phyloP scores from a whole-genome alignment of 2,329 filamentous ascomycete genomes.

The Aureobasidium sp. region DNA sequence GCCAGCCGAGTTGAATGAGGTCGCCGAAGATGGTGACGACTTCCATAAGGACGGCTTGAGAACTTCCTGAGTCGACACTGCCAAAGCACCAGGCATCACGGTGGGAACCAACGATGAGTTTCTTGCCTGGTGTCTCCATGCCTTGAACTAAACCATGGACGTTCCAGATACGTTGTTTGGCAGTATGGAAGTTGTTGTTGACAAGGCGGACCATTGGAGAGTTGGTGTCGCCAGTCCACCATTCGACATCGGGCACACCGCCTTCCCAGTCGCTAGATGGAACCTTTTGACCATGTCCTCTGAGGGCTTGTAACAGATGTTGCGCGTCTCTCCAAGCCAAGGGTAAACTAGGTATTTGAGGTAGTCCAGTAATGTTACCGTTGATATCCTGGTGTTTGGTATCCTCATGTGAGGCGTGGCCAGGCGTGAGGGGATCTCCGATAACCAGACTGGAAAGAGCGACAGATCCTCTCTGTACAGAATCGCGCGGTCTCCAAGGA shows the following conservation, averaged over 20 bases:
- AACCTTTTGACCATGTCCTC: slow-evolving; percentile 63
- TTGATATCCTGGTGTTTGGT: slow-evolving; percentile 52
- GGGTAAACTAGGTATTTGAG: slow-evolving; percentile 81
- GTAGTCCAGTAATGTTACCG: slow-evolving; percentile 59
- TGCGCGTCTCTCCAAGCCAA: slow-evolving; percentile 85
- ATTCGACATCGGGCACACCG: slow-evolving; percentile 68
- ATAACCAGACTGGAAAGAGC: slow-evolving; percentile 73
- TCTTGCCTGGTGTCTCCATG: slow-evolving; percentile 74
- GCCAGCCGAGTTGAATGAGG: slow-evolving; percentile 70
- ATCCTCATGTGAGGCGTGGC: slow-evolving; percentile 64
- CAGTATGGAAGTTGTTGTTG: slow-evolving; percentile 79
- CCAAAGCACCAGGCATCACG: slow-evolving; percentile 90
- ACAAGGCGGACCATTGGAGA: slow-evolving; percentile 73
- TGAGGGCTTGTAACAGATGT: slow-evolving; percentile 63
- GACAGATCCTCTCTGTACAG: slow-evolving; percentile 74
- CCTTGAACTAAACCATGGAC: slow-evolving; percentile 77
- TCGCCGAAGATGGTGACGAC: slow-evolving; percentile 77
- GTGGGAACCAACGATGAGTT: slow-evolving; percentile 84
- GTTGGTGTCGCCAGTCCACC: slow-evolving; percentile 71
- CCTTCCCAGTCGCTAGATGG: slow-evolving; percentile 65
- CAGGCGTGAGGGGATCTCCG: slow-evolving; percentile 87
- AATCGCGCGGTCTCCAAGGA: slow-evolving; percentile 70
- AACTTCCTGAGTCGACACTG: slow-evolving; percentile 75
- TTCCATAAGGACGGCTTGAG: slow-evolving; percentile 86
- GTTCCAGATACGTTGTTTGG: slow-evolving; percentile 84